A percentile compares a stretch with the other conserved stretches of the same genome.
These are phyloP conservation scores for Candida qinlingensis DNA, from an alignment of 805 yeast species.

Conservation along the genomic window DNA sequence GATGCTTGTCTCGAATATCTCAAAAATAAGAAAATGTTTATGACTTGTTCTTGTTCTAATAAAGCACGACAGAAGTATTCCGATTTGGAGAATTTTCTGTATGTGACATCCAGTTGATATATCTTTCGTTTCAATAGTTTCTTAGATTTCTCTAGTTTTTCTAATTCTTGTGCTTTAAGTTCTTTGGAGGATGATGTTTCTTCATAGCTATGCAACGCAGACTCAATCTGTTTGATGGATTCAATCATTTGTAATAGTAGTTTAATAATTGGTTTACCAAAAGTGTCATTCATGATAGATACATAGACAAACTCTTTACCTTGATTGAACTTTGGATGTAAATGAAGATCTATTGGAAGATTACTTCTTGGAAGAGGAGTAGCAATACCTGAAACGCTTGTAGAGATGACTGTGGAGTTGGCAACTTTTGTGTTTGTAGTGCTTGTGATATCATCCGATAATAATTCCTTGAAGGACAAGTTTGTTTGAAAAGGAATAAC, in stretches of 20 bases:
- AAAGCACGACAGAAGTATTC: slow-evolving; percentile 32
- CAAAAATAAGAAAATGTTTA: slow-evolving; percentile 34
- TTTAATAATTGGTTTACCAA: slow-evolving; percentile 25
- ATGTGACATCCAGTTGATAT: slow-evolving; percentile 28
- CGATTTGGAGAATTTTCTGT: slow-evolving; percentile 32
- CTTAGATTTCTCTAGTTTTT: slow-evolving; percentile 13
- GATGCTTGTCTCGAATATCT: slow-evolving; percentile 38
- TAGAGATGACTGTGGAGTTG: slow-evolving; percentile 2
- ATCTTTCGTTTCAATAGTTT: slow-evolving; percentile 26
- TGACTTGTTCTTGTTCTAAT: slow-evolving; percentile 30
- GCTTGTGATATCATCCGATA: background rate
- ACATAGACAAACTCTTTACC: slow-evolving; percentile 21
- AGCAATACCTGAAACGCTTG: slow-evolving; percentile 20
- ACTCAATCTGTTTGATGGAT: slow-evolving; percentile 22
- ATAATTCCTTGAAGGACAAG: slow-evolving; percentile 8
- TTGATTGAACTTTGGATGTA: slow-evolving; percentile 4
- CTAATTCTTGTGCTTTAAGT: background rate
- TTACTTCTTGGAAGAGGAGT: slow-evolving; percentile 32
- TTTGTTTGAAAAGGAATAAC: slow-evolving; percentile 30
- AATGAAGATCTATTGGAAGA: background rate
- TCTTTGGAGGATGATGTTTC: background rate
- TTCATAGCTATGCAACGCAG: background rate
- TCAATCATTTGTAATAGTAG: slow-evolving; percentile 30
- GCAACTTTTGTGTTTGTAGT: background rate
- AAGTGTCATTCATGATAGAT: slow-evolving; percentile 28